phyloP scores from a whole-genome alignment of 225 moss, liverwort and hornwort genomes.

The Pseudoscleropodium purum region DNA sequence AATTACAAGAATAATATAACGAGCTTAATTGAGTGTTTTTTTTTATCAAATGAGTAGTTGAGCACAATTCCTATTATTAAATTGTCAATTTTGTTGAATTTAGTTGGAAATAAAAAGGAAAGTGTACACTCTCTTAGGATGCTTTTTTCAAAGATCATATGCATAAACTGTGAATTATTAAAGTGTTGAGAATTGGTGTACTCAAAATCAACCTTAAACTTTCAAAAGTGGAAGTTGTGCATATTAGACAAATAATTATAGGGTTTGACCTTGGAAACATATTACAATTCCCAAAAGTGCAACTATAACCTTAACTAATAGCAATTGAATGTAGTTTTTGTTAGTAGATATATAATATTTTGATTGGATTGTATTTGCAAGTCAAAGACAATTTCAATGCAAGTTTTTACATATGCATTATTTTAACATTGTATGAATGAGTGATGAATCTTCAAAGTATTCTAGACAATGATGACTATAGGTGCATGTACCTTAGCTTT shows the following conservation, averaged over 20 bases:
- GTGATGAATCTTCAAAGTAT: no score
- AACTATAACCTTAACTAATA: no score
- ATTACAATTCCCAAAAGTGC: fast-evolving
- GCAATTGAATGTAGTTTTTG: no score
- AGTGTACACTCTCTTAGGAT: neutral
- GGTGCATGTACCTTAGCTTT: neutral
- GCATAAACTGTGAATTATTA: neutral
- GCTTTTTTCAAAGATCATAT: fast-evolving
- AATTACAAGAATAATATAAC: neutral
- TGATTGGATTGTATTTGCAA: no score
- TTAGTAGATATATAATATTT: no score
- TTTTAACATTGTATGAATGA: no score
- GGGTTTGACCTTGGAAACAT: fast-evolving
- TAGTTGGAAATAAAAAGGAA: neutral
- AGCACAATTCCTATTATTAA: neutral
- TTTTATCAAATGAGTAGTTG: fast-evolving
- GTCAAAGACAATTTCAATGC: no score
- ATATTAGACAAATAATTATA: no score
- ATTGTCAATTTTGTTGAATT: neutral
- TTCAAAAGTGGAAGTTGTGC: no score
- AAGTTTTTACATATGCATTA: no score
- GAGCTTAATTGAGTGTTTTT: fast-evolving
- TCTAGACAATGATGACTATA: fast-evolving
- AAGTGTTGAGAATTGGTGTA: neutral
- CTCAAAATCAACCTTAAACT: neutral